A percentile compares a stretch with the other conserved stretches of the same genome.
Conservation (phyloP, 176 grass and related monocot genomes). For the Rhipidocladum racemiflorum region DNA sequence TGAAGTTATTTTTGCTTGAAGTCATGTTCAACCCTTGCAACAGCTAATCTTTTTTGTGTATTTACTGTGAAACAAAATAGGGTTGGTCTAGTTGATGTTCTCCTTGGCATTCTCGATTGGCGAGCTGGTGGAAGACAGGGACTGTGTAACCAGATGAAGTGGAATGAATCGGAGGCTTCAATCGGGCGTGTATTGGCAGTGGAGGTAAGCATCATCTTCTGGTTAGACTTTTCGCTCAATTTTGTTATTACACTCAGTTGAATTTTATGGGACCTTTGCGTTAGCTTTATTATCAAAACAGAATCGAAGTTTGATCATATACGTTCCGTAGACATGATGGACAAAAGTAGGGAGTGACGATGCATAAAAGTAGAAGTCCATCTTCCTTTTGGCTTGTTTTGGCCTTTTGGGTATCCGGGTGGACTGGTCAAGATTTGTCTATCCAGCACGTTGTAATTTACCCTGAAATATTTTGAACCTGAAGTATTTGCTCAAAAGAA, state of each 20-base stretch:
- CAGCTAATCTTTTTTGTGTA: conserved; percentile 4
- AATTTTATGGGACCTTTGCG: neutral
- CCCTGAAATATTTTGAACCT: conserved; percentile 12
- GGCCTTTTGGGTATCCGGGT: neutral
- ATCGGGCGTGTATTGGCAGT: conserved; percentile 94
- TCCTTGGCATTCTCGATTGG: conserved; percentile 98
- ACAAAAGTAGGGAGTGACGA: neutral
- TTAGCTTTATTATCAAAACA: conserved; percentile 12
- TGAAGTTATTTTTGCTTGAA: conserved; percentile 5
- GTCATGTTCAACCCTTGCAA: neutral
- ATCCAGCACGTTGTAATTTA: neutral
- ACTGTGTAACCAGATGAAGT: conserved; percentile 93
- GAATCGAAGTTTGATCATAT: neutral
- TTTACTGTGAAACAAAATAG: conserved; percentile 45
- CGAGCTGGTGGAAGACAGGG: conserved; percentile 91
- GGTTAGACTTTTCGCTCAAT: neutral
- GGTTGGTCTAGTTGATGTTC: conserved; percentile 89
- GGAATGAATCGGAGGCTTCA: conserved; percentile 98
- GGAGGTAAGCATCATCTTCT: conserved; percentile 56
- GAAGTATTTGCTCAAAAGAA: conserved; percentile 12
- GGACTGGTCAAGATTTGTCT: neutral
- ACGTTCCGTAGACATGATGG: conserved; percentile 2
- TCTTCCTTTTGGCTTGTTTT: conserved; percentile 19
- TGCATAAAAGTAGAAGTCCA: neutral
- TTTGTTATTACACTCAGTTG: conserved; percentile 19